phyloP scores from a whole-genome alignment of 1,139 yeast genomes.

The Candida gigantensis region DNA sequence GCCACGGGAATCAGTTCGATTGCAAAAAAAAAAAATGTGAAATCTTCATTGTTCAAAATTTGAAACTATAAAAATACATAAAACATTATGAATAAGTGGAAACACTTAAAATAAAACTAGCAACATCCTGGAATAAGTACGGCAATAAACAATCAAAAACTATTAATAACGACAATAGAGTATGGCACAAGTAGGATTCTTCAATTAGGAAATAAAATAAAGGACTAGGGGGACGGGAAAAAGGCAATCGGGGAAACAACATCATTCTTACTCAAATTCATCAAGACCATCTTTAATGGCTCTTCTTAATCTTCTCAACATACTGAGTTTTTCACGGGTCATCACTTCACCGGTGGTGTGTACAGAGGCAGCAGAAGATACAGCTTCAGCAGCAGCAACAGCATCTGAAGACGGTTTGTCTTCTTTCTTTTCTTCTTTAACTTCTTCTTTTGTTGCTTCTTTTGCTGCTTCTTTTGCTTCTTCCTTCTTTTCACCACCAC shows the following conservation, averaged over 20 bases:
- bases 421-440: constrained; percentile 1
- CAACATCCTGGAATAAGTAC: background rate
- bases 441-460: constrained; percentile 2
- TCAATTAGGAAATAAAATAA: background rate
- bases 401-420: too few relatives aligned
- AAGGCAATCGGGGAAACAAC: background rate
- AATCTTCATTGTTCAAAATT: too few relatives aligned
- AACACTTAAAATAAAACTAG: background rate
- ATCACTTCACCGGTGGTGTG: too few relatives aligned
- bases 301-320: constrained; percentile 4
- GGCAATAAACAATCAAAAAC: background rate
- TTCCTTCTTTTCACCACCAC: constrained; percentile 1
- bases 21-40: too few relatives aligned
- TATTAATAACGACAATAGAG: background rate
- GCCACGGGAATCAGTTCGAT: too few relatives aligned
- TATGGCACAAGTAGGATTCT: too few relatives aligned
- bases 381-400: constrained; percentile 4
- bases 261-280: constrained; percentile 6
- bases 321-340: constrained; percentile 1
- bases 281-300: constrained; percentile 9
- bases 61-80: constrained; percentile 1
- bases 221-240: background rate
- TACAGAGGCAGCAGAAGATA: background rate
- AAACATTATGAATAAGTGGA: background rate
- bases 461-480: constrained; percentile 1